phyloP scores from a whole-genome alignment of 1,139 yeast genomes.

The Hansenula sp. region DNA sequence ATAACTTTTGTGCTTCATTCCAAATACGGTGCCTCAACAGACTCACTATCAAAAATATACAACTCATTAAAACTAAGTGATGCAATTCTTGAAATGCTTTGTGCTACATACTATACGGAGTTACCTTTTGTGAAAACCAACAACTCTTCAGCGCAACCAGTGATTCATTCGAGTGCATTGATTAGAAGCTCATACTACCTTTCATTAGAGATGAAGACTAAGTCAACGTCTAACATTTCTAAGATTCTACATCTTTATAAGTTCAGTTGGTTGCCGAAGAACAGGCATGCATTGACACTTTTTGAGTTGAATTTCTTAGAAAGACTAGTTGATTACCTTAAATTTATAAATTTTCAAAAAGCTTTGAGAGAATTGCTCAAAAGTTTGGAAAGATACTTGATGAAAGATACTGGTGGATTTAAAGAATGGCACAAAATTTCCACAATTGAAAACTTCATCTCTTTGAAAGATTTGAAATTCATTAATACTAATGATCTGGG shows the following conservation, averaged over 20 bases:
- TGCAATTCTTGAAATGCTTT: conserved; percentile 21
- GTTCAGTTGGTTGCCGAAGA: conserved; percentile 25
- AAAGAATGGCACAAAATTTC: conserved; percentile 14
- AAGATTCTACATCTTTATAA: conserved; percentile 25
- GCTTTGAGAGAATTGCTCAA: conserved; percentile 24
- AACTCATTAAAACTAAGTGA: conserved; percentile 14
- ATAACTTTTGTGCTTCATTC: conserved; percentile 18
- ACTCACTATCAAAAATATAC: conserved; percentile 18
- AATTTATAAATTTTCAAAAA: conserved; percentile 34
- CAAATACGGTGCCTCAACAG: conserved; percentile 8
- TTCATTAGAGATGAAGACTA: conserved; percentile 27
- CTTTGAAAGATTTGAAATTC: conserved; percentile 4
- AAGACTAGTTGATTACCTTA: conserved; percentile 32
- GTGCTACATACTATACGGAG: conserved; percentile 17
- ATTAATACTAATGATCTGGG: conserved; percentile 9
- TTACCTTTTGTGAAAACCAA: conserved; percentile 17
- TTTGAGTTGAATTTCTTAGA: conserved; percentile 34
- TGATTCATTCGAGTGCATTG: conserved; percentile 24
- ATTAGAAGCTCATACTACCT: conserved; percentile 29
- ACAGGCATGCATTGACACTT: conserved; percentile 13
- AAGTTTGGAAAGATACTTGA: conserved; percentile 8
- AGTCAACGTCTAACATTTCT: conserved; percentile 23
- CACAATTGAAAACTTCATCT: conserved; percentile 9
- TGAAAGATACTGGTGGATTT: conserved; percentile 3
- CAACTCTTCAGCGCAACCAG: conserved; percentile 1